A percentile compares a stretch with the other conserved stretches of the same genome.
Evolutionary conservation across 2,329 filamentous ascomycete species (phyloP).

Genomic region (Colletotrichum orchidophilum): DNA sequence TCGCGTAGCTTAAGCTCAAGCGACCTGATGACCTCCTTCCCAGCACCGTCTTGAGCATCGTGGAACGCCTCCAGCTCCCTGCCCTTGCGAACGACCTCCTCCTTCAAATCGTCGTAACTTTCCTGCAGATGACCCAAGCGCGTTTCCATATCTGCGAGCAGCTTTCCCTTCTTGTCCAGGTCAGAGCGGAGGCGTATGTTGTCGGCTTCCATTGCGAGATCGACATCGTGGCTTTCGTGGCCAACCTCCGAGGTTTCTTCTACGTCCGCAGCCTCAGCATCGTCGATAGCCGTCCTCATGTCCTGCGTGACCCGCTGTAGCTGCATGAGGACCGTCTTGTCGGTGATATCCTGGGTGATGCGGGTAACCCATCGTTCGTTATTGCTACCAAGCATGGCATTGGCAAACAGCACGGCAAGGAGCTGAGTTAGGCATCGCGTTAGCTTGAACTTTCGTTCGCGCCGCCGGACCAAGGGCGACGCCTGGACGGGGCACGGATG

Average conservation of each 20-base stretch:
- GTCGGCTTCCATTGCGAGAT: slow-evolving; percentile 66
- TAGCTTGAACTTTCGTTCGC: slow-evolving; percentile 27
- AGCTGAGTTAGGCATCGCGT: slow-evolving; percentile 56
- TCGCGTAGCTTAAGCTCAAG: slow-evolving; percentile 69
- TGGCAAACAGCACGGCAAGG: slow-evolving; percentile 67
- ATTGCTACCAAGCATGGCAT: slow-evolving; percentile 69
- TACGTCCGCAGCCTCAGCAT: slow-evolving; percentile 48
- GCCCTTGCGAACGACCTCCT: slow-evolving; percentile 68
- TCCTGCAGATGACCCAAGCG: slow-evolving; percentile 68
- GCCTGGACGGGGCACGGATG: neutral
- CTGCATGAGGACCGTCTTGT: slow-evolving; percentile 53
- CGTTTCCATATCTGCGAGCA: slow-evolving; percentile 66
- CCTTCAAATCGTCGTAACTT: slow-evolving; percentile 72
- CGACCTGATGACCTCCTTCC: slow-evolving; percentile 61
- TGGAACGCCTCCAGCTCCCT: slow-evolving; percentile 61
- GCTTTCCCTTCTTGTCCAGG: slow-evolving; percentile 63
- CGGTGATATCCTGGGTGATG: slow-evolving; percentile 44
- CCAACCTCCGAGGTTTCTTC: slow-evolving; percentile 46
- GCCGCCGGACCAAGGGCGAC: neutral
- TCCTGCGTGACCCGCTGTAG: slow-evolving; percentile 56
- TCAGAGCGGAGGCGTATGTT: slow-evolving; percentile 60
- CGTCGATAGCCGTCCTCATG: slow-evolving; percentile 49
- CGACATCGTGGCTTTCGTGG: slow-evolving; percentile 60
- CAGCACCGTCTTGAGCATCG: slow-evolving; percentile 61
- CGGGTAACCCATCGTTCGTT: slow-evolving; percentile 61